Evolutionary conservation across 2,329 filamentous ascomycete genomes (phyloP).

Genomic region (Curvularia eragrostidis): DNA sequence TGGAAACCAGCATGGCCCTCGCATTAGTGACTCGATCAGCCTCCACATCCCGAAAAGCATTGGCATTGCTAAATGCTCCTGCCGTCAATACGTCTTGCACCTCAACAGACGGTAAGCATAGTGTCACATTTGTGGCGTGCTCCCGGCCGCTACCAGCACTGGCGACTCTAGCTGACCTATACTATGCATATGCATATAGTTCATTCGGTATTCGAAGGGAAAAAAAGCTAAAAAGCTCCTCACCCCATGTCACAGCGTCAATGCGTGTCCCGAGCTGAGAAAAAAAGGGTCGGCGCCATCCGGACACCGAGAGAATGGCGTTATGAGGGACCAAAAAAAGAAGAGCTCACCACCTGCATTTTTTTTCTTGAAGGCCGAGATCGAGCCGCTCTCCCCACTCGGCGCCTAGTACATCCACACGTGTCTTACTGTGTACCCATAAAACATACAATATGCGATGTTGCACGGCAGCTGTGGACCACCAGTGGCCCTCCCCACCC

Average conservation of each 20-base stretch:
- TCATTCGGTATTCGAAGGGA: background rate
- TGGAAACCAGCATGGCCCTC: background rate
- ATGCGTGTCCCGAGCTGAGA: background rate
- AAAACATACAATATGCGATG: background rate
- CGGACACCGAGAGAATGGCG: background rate
- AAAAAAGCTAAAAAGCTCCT: too few species aligned
- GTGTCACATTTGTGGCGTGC: background rate
- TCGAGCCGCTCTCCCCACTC: background rate
- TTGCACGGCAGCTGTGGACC: slow-evolving; percentile 1
- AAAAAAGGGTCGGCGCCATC: background rate
- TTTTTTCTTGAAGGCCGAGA: background rate
- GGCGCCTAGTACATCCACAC: background rate
- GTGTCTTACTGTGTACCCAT: background rate
- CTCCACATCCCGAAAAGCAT: background rate
- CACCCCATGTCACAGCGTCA: background rate
- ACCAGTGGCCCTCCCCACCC: background rate
- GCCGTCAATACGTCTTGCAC: background rate
- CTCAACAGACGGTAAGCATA: background rate
- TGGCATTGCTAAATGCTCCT: background rate
- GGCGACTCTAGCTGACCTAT: background rate
- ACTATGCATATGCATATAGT: background rate
- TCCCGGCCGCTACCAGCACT: background rate
- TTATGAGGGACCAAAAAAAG: background rate
- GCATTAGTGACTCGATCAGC: background rate
- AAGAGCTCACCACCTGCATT: background rate